Evolutionary conservation across 2,329 filamentous ascomycete genomes (phyloP), one percentile per base, ranked within the genome.

Genomic region (Thyridium curvatum): DNA sequence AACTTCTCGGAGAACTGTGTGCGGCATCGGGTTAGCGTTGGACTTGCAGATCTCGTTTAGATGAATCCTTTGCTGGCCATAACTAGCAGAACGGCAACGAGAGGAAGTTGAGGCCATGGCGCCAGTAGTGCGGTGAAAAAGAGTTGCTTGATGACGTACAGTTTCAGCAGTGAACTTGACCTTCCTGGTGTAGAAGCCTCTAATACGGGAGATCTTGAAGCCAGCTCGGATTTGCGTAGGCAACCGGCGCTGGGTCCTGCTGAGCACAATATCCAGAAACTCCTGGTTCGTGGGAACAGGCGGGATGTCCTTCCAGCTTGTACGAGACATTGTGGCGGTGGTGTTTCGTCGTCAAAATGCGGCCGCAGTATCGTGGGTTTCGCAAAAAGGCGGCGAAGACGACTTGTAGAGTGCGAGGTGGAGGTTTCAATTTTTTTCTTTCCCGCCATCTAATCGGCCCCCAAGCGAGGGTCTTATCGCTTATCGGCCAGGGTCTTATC

Each of bases 111-210:
- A n/a, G n/a, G n/a, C n/a, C n/a, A n/a, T n/a, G n/a, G n/a, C n/a
- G n/a, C n/a, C n/a, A n/a, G n/a, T n/a, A n/a, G n/a, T n/a, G n/a
- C n/a, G n/a, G n/a, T 52, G 45, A 48, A 96, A 10, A 26, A 26
- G 21, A 10, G 21, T 26, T 6, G 10, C 6, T 6, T 6, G 21
- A 10, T 26, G 10, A 26, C 21, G 21, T 26, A 26, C 21, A 26
- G 91, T 97, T 69, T 98, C 93, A 58, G 91, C 84, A 6, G 93
- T 96, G 68, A 89, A 98, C 68, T 97, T 97, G 74, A 96, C 90
- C 68, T 97, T 97, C 62, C 93, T 76, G 34, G 91, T 96, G 66
- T 97, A 97, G 69, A 97, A 97, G 36, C 71, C 72, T 62, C 91
- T 76, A 56, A 97, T 96, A 76, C 91, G 82, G 60, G 81, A 86